These are phyloP conservation scores for Limonium bicolor DNA, from an alignment of 148 eudicot genomes.

Conservation along the genomic window DNA sequence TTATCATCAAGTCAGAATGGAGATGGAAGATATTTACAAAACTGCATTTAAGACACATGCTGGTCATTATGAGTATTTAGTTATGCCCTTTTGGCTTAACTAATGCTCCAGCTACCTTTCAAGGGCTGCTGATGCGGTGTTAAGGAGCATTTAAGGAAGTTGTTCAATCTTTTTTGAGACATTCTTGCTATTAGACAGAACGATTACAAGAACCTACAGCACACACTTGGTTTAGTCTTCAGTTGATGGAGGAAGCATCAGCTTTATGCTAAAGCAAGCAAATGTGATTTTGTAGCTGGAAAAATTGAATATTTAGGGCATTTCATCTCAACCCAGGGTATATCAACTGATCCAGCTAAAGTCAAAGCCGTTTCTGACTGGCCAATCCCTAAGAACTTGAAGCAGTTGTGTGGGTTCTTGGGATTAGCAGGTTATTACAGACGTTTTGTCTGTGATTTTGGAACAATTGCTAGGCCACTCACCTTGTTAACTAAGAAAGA, in stretches of 20 bases:
- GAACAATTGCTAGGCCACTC: background rate
- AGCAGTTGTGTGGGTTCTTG: conserved; percentile 1
- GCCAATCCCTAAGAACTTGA: background rate
- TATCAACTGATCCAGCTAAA: background rate
- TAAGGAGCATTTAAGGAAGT: background rate
- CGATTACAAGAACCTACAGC: background rate
- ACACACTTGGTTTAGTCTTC: background rate
- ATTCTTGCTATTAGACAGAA: conserved; percentile 1
- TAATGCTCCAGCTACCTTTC: conserved; percentile 9
- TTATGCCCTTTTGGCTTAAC: conserved; percentile 13
- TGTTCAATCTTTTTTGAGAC: conserved; percentile 3
- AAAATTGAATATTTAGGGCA: conserved; percentile 3
- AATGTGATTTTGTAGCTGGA: background rate
- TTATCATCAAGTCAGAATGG: conserved; percentile 2
- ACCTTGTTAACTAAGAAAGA: background rate
- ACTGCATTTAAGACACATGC: background rate
- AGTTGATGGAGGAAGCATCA: background rate
- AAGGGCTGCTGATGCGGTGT: too few species aligned
- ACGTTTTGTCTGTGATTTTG: background rate
- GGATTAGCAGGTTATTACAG: background rate
- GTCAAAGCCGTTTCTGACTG: background rate
- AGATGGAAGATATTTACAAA: too few species aligned
- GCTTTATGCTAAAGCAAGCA: background rate
- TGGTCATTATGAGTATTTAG: conserved; percentile 6
- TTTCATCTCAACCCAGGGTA: background rate